A percentile compares a stretch with the other conserved stretches of the same genome.
Evolutionary conservation across 768 basidiomycete species (phyloP).

Genomic region (Rhodocollybia butyracea): DNA sequence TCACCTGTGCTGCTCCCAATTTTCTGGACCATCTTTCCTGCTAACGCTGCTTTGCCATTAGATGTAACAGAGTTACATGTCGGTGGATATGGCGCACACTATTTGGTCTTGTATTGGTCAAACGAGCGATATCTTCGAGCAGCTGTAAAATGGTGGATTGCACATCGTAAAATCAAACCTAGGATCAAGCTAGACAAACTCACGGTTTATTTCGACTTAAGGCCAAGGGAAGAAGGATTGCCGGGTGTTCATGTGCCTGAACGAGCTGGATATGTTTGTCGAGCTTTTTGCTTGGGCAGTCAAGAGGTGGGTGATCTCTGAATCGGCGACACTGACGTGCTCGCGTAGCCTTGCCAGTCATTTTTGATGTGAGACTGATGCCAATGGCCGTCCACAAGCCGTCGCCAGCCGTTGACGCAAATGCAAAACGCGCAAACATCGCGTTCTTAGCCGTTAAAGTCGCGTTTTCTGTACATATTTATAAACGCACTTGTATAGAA

Average conservation of each 20-base stretch:
- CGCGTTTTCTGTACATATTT: too few species aligned
- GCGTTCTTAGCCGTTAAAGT: too few species aligned
- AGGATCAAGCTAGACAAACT: neutral
- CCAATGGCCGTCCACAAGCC: too few species aligned
- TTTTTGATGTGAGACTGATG: too few species aligned
- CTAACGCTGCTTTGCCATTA: slow-evolving; percentile 84
- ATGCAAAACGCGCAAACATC: too few species aligned
- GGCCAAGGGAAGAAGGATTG: slow-evolving; percentile 44
- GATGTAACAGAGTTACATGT: slow-evolving; percentile 43
- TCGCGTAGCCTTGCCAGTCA: too few species aligned
- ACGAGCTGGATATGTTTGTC: slow-evolving; percentile 46
- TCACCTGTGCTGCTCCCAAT: slow-evolving; percentile 52
- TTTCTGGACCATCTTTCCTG: slow-evolving; percentile 73
- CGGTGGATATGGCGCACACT: slow-evolving; percentile 37
- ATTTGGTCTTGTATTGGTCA: slow-evolving; percentile 65
- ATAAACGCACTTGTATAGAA: too few species aligned
- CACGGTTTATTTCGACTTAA: neutral
- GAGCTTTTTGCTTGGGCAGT: slow-evolving; percentile 57
- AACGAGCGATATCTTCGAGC: slow-evolving; percentile 57
- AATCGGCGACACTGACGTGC: too few species aligned
- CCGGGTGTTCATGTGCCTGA: slow-evolving; percentile 25
- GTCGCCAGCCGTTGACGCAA: too few species aligned
- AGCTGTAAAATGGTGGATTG: slow-evolving; percentile 95
- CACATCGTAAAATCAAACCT: slow-evolving; percentile 84
- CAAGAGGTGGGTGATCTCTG: neutral